phyloP scores from a whole-genome alignment of 495 filamentous ascomycete genomes.

The Haplographium delicatum region DNA sequence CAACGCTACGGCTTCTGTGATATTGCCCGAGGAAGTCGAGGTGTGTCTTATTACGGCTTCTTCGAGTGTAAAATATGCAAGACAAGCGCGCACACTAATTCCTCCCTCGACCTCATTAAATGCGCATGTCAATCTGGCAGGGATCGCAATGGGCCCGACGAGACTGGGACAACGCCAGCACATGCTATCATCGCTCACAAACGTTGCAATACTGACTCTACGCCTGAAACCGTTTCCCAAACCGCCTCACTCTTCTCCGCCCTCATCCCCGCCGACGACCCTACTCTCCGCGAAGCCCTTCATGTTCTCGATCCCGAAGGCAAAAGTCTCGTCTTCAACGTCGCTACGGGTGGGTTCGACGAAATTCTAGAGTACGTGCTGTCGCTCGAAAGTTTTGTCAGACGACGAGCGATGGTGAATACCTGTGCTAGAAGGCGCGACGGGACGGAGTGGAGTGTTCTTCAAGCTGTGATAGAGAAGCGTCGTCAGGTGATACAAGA shows the following conservation, averaged over 20 bases:
- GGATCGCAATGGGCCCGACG: constrained; percentile 20
- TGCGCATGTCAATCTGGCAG: constrained; percentile 18
- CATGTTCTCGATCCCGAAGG: constrained; percentile 19
- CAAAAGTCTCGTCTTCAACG: constrained; percentile 16
- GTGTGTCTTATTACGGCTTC: constrained; percentile 7
- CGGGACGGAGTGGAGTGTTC: neutral
- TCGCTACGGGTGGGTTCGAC: constrained; percentile 14
- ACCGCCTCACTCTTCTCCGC: constrained; percentile 16
- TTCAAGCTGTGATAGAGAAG: neutral
- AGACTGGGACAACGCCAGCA: constrained; percentile 16
- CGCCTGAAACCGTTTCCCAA: constrained; percentile 10
- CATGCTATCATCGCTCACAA: constrained; percentile 15
- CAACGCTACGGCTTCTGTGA: constrained; percentile 20
- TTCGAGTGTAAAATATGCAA: constrained; percentile 20
- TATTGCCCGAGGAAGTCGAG: constrained; percentile 17
- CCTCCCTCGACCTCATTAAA: constrained; percentile 18
- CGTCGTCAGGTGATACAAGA: neutral
- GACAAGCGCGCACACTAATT: constrained; percentile 14
- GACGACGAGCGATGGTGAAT: constrained; percentile 19
- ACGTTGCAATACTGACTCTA: constrained; percentile 10
- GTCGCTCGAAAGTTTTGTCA: constrained; percentile 3
- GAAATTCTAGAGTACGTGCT: constrained; percentile 19
- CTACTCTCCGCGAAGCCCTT: constrained; percentile 10
- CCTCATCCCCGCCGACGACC: constrained; percentile 10
- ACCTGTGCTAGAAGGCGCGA: neutral